A percentile compares a stretch with the other conserved stretches of the same genome.
Conservation (phyloP, 805 yeast genomes). For the Komagataella phaffii region DNA sequence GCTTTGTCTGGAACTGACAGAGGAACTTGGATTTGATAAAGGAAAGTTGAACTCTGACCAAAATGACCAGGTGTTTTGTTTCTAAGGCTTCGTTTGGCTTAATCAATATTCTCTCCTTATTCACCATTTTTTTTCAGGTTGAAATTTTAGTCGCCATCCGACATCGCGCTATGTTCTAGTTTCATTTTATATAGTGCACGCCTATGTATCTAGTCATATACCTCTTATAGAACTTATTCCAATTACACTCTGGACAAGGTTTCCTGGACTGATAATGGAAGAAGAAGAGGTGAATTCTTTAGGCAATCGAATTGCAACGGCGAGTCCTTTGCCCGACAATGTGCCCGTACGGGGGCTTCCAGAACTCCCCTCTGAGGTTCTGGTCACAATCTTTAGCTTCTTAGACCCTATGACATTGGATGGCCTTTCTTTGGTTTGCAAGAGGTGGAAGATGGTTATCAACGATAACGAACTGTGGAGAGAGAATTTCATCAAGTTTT, state of each 20-base stretch:
- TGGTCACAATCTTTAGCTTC: slow-evolving; percentile 28
- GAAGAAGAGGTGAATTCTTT: background rate
- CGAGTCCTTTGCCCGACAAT: background rate
- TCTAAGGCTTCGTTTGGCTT: slow-evolving; percentile 6
- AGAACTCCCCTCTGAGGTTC: slow-evolving; percentile 32
- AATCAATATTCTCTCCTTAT: background rate
- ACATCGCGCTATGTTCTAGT: background rate
- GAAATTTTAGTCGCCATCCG: background rate
- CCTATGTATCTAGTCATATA: background rate
- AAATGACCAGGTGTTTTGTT: slow-evolving; percentile 23
- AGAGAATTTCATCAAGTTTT: slow-evolving; percentile 25
- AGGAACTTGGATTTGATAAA: slow-evolving; percentile 47
- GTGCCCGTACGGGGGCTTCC: slow-evolving; percentile 1
- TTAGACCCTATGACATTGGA: slow-evolving; percentile 31
- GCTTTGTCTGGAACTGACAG: slow-evolving; percentile 31
- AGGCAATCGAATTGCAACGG: background rate
- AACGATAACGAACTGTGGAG: slow-evolving; percentile 34
- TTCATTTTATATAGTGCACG: background rate
- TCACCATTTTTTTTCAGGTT: background rate
- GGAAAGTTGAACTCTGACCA: slow-evolving; percentile 16
- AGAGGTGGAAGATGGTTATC: slow-evolving; percentile 29
- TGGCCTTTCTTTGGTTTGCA: slow-evolving; percentile 29
- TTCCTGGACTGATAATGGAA: background rate
- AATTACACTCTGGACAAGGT: background rate
- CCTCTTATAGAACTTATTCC: background rate